These are phyloP conservation scores for Ascochyta viciae-villosae DNA, from an alignment of 2,329 filamentous ascomycete species.

Conservation along the genomic window DNA sequence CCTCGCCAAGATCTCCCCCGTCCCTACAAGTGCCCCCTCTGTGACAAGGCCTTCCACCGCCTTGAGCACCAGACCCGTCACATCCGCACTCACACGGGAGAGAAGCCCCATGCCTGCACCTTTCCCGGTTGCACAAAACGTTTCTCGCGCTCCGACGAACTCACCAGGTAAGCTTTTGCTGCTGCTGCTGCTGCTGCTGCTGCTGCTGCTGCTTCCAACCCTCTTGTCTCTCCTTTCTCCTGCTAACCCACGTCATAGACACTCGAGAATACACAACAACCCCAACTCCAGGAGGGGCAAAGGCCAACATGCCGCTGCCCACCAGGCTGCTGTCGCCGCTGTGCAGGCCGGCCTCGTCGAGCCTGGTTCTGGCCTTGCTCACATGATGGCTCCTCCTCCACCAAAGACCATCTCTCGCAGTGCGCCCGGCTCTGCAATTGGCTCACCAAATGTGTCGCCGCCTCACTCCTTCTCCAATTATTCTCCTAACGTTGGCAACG, in stretches of 20 bases:
- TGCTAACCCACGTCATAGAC: constrained; percentile 58
- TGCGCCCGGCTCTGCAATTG: constrained; percentile 83
- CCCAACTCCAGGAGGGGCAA: constrained; percentile 94
- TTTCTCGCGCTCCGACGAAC: constrained; percentile 94
- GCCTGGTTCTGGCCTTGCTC: constrained; percentile 55
- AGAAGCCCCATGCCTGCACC: constrained; percentile 96
- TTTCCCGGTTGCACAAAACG: constrained; percentile 96
- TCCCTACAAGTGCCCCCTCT: constrained; percentile 97
- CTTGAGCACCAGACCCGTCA: constrained; percentile 92
- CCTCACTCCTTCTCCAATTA: constrained; percentile 81
- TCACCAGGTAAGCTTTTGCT: constrained; percentile 62
- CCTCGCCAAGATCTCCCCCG: constrained; percentile 85
- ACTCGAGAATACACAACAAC: constrained; percentile 99
- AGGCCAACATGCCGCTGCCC: constrained; percentile 73
- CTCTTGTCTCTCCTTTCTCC: not conserved
- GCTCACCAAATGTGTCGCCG: constrained; percentile 94
- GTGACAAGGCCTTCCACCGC: constrained; percentile 98
- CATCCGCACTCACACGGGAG: constrained; percentile 95
- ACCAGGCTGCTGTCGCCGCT: constrained; percentile 62
- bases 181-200: not conserved
- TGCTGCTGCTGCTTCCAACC: not conserved
- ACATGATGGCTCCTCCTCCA: constrained; percentile 80
- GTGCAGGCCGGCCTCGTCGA: constrained; percentile 60
- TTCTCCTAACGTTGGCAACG: constrained; percentile 64
- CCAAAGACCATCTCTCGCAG: constrained; percentile 82